phyloP scores from a whole-genome alignment of 257 asterid genomes.

The Phtheirospermum japonicum region DNA sequence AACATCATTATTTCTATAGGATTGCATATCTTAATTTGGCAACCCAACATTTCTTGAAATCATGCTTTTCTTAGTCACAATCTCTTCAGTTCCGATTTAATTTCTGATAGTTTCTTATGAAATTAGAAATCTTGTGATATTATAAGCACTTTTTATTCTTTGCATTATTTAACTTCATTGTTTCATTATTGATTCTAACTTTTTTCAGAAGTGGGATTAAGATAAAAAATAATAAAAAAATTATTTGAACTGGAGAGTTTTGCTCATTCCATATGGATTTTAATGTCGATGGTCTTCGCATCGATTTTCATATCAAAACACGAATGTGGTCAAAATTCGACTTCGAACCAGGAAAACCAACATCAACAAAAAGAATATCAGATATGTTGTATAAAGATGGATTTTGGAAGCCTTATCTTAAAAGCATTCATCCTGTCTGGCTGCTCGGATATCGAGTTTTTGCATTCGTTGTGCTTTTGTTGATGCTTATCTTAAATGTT shows the following conservation, averaged over 20 bases:
- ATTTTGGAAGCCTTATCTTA: constrained; percentile 81
- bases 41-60: no score
- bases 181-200: no score
- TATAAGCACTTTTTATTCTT: no score
- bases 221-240: no score
- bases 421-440: constrained; percentile 79
- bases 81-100: no score
- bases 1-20: no score
- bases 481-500: constrained; percentile 69
- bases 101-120: no score
- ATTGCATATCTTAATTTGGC: no score
- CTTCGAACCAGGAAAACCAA: constrained; percentile 19
- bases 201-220: no score
- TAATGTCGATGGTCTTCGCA: constrained; percentile 64
- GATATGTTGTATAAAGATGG: constrained; percentile 75
- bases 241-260: constrained; percentile 86
- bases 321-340: constrained; percentile 47
- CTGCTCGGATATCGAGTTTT: constrained; percentile 63
- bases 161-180: no score
- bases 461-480: constrained; percentile 69
- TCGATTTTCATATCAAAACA: constrained; percentile 64
- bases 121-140: no score
- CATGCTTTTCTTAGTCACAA: no score
- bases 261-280: constrained; percentile 67
- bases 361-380: constrained; percentile 30